Evolutionary conservation across 2,329 filamentous ascomycete genomes (phyloP), one percentile per base, ranked within the genome.

Genomic region (Colletotrichum camelliae): DNA sequence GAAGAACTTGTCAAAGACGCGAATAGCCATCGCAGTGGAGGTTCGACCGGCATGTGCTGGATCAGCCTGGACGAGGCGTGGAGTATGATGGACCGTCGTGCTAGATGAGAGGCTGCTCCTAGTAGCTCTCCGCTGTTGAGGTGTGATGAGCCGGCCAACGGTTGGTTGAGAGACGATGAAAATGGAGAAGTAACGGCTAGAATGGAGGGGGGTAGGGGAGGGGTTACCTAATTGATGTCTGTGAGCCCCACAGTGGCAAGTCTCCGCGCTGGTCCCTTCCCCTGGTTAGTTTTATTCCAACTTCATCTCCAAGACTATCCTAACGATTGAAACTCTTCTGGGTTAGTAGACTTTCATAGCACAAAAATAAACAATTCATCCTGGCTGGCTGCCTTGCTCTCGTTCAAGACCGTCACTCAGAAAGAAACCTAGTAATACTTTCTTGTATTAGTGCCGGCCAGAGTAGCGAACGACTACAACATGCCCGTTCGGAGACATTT

Each of bases 1-100:
- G 31, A 81, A 81, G 65, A 82, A 82, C 60, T 75, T 73, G 29
- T 78, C 70, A 48, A 81, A 81, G 16, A 39, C 74, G 58, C 24
- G 10, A 31, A 4, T 21, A 52, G 70, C 64, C 73, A 75, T 75
- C 35, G 31, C 24, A 13, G 13, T 43, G 31, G 37, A 70, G 10
- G 16, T 12, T 52, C 48, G 27, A 33, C 21, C 31, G 7, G n/a
- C 13, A 16, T 21, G 27, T 35, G 6, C 7, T 16, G 31, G 27
- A n/a, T 29, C 27, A 31, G 57, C 27, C 27, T 2, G 57, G 10
- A 21, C 3, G 9, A 21, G 12, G 29, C 29, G 52, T 60, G 35
- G 52, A 29, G 52, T 68, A 31, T 21, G 16, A 37, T 43, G 55
- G 10, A 48, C 57, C 21, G 13, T 43, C 29, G 21, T 21, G 7